Percentiles rank a stretch among this genome's conserved stretches.
Conservation (phyloP, 2,329 filamentous ascomycete genomes). For the Colletotrichum sidae region DNA sequence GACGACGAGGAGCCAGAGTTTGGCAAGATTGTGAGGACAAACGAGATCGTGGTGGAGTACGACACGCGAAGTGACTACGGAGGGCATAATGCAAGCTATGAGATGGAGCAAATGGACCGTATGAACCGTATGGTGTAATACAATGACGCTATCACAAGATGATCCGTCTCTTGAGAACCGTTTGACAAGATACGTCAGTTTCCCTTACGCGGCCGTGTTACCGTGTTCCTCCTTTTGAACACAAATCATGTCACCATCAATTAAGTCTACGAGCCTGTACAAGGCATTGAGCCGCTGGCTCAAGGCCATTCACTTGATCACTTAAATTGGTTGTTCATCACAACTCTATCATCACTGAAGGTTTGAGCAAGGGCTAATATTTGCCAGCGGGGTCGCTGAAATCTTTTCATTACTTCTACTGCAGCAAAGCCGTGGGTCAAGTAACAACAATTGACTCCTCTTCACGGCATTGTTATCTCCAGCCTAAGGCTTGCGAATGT, state of each 20-base stretch:
- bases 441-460: conserved; percentile 48
- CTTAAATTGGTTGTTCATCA: too few species aligned
- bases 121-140: conserved; percentile 31
- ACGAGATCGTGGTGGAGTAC: conserved; percentile 39
- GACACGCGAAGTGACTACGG: conserved; percentile 20
- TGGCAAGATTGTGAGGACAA: conserved; percentile 39
- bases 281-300: too few species aligned
- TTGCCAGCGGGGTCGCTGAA: too few species aligned
- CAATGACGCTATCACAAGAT: not conserved
- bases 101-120: conserved; percentile 30
- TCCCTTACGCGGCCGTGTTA: too few species aligned
- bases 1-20: conserved; percentile 21
- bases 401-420: too few species aligned
- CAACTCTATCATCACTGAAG: too few species aligned
- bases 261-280: too few species aligned
- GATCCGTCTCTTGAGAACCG: conserved; percentile 5
- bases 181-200: conserved; percentile 2
- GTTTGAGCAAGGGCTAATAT: too few species aligned
- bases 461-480: conserved; percentile 49
- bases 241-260: too few species aligned
- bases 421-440: too few species aligned
- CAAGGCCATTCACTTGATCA: too few species aligned
- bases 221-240: too few species aligned
- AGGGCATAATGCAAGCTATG: conserved; percentile 11
- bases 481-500: conserved; percentile 37